Percentiles rank a stretch among this genome's conserved stretches.
phyloP scores from a whole-genome alignment of 1,139 yeast genomes.

The Hansenula sp. region DNA sequence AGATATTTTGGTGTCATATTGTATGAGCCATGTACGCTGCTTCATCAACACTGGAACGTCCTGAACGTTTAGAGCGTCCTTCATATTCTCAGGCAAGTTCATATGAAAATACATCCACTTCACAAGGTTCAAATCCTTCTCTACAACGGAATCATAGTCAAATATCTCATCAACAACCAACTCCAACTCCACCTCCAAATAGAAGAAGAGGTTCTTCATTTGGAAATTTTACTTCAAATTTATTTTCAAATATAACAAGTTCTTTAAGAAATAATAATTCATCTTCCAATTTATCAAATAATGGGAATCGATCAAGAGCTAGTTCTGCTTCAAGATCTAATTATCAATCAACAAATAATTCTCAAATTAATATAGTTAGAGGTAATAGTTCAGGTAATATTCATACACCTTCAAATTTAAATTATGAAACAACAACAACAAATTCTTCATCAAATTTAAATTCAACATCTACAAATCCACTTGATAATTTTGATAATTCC shows the following conservation, averaged over 20 bases:
- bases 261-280: constrained; percentile 18
- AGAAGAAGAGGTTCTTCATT: constrained; percentile 23
- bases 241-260: constrained; percentile 21
- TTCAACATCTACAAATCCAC: not conserved
- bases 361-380: constrained; percentile 6
- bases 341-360: constrained; percentile 3
- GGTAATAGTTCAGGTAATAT: not conserved
- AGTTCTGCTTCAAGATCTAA: constrained; percentile 18
- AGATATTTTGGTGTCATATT: too few species aligned
- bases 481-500: not conserved
- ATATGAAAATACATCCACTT: not conserved
- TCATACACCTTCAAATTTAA: constrained; percentile 1
- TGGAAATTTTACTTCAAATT: constrained; percentile 19
- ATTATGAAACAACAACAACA: not conserved
- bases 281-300: constrained; percentile 8
- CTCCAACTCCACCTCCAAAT: constrained; percentile 4
- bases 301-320: constrained; percentile 17
- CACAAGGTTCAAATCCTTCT: not conserved
- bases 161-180: constrained; percentile 5
- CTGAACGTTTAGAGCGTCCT: constrained; percentile 1
- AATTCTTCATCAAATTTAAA: not conserved
- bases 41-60: not conserved
- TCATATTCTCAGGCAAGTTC: not conserved
- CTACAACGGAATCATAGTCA: not conserved
- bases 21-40: not conserved